These are phyloP conservation scores for Striga asiatica DNA, from an alignment of 257 asterid species.

Conservation along the genomic window DNA sequence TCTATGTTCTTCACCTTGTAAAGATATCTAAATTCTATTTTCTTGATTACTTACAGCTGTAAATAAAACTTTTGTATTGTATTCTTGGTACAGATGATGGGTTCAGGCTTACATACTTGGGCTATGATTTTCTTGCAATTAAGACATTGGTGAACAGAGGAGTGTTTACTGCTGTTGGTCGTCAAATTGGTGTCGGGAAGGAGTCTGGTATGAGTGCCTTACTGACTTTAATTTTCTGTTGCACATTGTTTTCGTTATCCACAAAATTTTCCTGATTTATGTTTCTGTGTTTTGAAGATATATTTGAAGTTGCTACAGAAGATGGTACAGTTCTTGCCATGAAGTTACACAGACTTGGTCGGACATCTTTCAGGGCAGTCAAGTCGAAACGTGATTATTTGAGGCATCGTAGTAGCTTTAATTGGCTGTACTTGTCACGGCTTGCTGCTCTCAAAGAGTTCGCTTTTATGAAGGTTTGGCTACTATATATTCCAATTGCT, in stretches of 20 bases:
- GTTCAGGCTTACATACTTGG: conserved; percentile 89
- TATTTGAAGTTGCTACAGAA: not conserved
- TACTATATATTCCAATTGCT: not conserved
- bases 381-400: conserved; percentile 95
- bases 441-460: conserved; percentile 97
- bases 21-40: too few species aligned
- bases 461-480: conserved; percentile 89
- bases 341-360: conserved; percentile 84
- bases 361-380: conserved; percentile 92
- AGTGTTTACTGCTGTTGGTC: conserved; percentile 77
- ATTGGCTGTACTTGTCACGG: conserved; percentile 91
- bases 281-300: not conserved
- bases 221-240: conserved; percentile 3
- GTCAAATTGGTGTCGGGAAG: conserved; percentile 93
- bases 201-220: conserved; percentile 69
- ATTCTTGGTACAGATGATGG: conserved; percentile 65
- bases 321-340: not conserved
- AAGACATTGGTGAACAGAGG: conserved; percentile 93
- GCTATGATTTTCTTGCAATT: conserved; percentile 95
- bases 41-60: too few species aligned
- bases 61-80: too few species aligned
- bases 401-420: conserved; percentile 89
- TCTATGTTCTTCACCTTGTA: too few species aligned
- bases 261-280: not conserved
- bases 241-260: not conserved